Evolutionary conservation across 2,329 filamentous ascomycete species (phyloP), one percentile per base, ranked within the genome.

Genomic region (Rhynchosporium graminicola): DNA sequence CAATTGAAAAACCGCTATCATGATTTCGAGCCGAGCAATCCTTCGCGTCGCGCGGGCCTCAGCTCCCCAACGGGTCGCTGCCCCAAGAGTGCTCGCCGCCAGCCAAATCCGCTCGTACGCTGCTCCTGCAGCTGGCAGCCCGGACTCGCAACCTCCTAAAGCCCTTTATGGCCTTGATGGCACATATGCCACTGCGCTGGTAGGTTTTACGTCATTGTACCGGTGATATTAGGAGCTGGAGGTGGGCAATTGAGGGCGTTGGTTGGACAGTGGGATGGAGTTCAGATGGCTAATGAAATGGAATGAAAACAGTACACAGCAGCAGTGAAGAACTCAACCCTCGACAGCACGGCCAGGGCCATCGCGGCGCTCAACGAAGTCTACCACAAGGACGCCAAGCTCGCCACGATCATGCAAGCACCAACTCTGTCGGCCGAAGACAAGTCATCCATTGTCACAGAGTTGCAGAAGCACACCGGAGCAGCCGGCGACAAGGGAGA

Each of bases 141-240:
- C 85, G 74, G 86, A 88, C 65, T 80, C 87, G 78, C 93, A 91
- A 84, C 87, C 94, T 74, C 95, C 95, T 71, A 83, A 97, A 76
- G 86, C 93, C 74, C 86, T 99, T 76, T 99, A 92, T 80, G 95
- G 95, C 73, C 82, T 99, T 76, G 95, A 98, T 80, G 95, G 95
- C 80, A 98, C 94, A 77, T 99, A 99, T 82, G 95, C 95, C 78
- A 92, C 89, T 82, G 95, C 95, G 82, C 85, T 99, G 88, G 95
- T 99, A 94, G 78, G 91, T 77, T 63, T 15, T 9, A 3, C 12
- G 13, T 40, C 10, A 59, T 29, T 26, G 55, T 33, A 20, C 15
- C 29, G 10, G 5, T 15, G 26, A 20, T 38, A 50, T 15, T 3
- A 36, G 47, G 42, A 10, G 28, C 54, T 20, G 20, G 54, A 12